Conservation (phyloP, 1,284 basidiomycete species). For the Sparassis latifolia region DNA sequence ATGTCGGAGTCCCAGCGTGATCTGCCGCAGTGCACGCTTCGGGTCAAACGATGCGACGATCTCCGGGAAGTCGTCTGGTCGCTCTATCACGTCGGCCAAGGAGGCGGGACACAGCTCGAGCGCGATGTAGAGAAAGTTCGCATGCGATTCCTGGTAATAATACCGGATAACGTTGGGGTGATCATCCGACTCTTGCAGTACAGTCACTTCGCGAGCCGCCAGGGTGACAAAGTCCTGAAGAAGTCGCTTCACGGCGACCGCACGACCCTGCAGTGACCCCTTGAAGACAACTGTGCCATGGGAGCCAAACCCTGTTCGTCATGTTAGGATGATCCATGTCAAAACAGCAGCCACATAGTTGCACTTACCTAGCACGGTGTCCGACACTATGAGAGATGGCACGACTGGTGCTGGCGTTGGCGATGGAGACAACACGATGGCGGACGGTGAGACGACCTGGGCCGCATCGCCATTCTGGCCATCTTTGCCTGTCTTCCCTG, state of each 20-base stretch:
- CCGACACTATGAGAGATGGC: constrained; percentile 59
- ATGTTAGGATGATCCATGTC: background rate
- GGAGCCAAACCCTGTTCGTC: constrained; percentile 78
- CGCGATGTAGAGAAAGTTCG: constrained; percentile 95
- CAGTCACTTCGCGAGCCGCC: constrained; percentile 88
- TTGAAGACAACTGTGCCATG: constrained; percentile 94
- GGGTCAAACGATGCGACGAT: constrained; percentile 72
- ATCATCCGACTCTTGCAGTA: constrained; percentile 94
- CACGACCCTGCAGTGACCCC: constrained; percentile 91
- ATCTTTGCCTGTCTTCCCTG: constrained; percentile 27
- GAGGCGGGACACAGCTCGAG: constrained; percentile 95
- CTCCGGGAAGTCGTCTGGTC: constrained; percentile 67
- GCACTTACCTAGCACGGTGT: constrained; percentile 67
- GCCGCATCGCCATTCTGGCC: constrained; percentile 1
- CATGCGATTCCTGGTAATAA: constrained; percentile 93
- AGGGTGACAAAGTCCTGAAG: constrained; percentile 94
- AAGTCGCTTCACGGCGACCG: constrained; percentile 95
- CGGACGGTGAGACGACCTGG: constrained; percentile 9
- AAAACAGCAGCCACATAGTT: background rate
- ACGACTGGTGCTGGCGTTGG: constrained; percentile 24
- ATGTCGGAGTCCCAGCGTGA: constrained; percentile 84
- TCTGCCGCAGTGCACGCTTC: constrained; percentile 84
- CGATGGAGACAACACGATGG: constrained; percentile 23
- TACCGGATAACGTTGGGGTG: constrained; percentile 98
- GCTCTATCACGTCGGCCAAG: constrained; percentile 89